Base-by-base conservation (phyloP, 2,329 filamentous ascomycete genomes). In the Fusarium phyllophilum region DNA sequence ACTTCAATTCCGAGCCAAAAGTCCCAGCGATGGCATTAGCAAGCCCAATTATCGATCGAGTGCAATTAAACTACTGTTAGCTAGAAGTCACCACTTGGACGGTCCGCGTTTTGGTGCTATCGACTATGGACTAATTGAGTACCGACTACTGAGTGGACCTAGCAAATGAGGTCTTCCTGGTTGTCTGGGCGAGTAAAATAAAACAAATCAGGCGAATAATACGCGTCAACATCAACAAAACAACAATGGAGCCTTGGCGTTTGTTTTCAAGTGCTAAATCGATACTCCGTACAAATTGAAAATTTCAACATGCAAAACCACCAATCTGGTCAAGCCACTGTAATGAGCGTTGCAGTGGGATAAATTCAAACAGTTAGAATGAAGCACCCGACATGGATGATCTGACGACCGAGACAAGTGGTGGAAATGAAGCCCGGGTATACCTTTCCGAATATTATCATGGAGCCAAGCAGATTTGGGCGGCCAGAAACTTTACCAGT, bases 381-480 rank as follows among this genome's bases (percentile, higher is more conserved):
- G 33, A 33, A 44, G 17, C 36, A 54, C 33, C 33, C 57, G 41
- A 18, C 56, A 68, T 65, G 68, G 62, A 42, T 65, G 56, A 70
- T 78, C 66, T 62, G 46, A 59, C 67, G 46, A 64, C 67, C 57
- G 55, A 58, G 51, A 68, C 62, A 33, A 62, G 51, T 68, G 61
- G 73, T 78, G 76, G 76, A 78, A 78, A 78, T 78, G 77, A 75
- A 78, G 22, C 11, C 54, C 41, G 58, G 65, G n/a, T 66, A 63
- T 68, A 45, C 49, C 61, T 62, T 66, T 70, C 64, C 57, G 61
- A 62, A 44, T 15, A 63, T 46, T 36, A 20, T 52, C 33, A 36
- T 39, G 26, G 26, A 57, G 38, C 60, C 58, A 49, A 51, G 45
- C 41, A 69, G 29, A 57, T 44, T 45, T 52, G 39, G 29, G 56